Conservation (phyloP, 257 asterid genomes). For the Lycium ferocissimum region DNA sequence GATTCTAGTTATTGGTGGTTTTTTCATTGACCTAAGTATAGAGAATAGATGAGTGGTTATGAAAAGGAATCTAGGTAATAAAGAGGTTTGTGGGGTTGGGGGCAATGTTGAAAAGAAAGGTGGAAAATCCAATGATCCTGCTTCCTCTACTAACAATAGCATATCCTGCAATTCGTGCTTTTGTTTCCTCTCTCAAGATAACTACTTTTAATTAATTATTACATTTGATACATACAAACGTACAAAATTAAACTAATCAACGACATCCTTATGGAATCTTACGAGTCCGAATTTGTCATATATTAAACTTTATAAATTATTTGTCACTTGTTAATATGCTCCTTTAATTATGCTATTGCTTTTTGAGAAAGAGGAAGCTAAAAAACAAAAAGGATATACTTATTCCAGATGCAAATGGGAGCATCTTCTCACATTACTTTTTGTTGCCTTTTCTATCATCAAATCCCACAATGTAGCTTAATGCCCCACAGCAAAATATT, state of each 20-base stretch:
- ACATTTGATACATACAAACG: not conserved
- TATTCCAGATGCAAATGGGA: constrained; percentile 43
- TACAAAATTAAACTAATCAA: constrained; percentile 17
- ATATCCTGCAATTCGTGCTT: constrained; percentile 45
- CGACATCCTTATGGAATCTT: constrained; percentile 55
- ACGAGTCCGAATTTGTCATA: constrained; percentile 38
- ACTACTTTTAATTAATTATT: constrained; percentile 38
- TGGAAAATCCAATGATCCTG: constrained; percentile 61
- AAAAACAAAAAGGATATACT: constrained; percentile 53
- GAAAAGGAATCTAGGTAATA: constrained; percentile 60
- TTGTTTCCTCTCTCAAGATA: constrained; percentile 27
- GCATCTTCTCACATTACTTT: constrained; percentile 55
- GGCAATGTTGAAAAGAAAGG: constrained; percentile 49
- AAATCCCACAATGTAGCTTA: constrained; percentile 18
- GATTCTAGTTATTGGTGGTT: constrained; percentile 5
- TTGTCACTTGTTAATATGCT: constrained; percentile 19
- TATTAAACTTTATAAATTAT: constrained; percentile 25
- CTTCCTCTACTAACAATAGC: constrained; percentile 43
- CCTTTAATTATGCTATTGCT: constrained; percentile 35
- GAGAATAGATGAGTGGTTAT: constrained; percentile 38
- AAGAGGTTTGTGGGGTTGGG: constrained; percentile 6
- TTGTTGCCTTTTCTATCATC: constrained; percentile 39
- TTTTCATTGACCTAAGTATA: constrained; percentile 36
- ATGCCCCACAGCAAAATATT: not conserved
- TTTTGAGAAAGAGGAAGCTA: constrained; percentile 33